Percentiles rank a stretch among this genome's conserved stretches.
These are phyloP conservation scores for Pseudovirgaria hyperparasitica DNA, from an alignment of 2,329 filamentous ascomycete species.

Conservation along the genomic window DNA sequence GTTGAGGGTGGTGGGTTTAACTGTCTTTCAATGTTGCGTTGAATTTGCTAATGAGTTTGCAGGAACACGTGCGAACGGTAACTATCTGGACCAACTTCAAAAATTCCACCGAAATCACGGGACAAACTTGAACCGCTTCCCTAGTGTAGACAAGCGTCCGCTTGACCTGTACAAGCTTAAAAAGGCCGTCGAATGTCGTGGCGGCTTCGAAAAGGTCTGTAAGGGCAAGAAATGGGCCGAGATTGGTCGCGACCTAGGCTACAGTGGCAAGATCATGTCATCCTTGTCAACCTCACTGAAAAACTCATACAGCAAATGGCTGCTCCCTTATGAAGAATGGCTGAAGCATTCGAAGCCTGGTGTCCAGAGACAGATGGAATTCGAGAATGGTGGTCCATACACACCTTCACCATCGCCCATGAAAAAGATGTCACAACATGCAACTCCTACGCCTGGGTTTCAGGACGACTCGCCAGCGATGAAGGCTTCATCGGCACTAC, in stretches of 20 bases:
- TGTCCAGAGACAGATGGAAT: slow-evolving; percentile 89
- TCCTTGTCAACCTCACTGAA: slow-evolving; percentile 94
- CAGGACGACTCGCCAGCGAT: slow-evolving; percentile 56
- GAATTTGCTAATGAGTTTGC: slow-evolving; percentile 5
- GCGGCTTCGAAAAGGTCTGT: slow-evolving; percentile 93
- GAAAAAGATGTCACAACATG: slow-evolving; percentile 37
- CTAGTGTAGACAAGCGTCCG: slow-evolving; percentile 94
- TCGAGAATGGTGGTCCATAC: slow-evolving; percentile 83
- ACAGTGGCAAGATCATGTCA: slow-evolving; percentile 99
- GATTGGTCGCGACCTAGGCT: slow-evolving; percentile 89
- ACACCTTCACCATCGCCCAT: slow-evolving; percentile 71
- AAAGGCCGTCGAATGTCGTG: slow-evolving; percentile 88
- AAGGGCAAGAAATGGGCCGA: slow-evolving; percentile 99
- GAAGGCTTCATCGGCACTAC: slow-evolving; percentile 42
- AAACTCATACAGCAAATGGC: slow-evolving; percentile 95
- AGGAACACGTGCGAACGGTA: slow-evolving; percentile 91
- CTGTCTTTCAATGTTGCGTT: slow-evolving; percentile 3
- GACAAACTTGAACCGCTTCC: slow-evolving; percentile 83
- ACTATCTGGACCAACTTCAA: slow-evolving; percentile 85
- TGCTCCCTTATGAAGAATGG: slow-evolving; percentile 94
- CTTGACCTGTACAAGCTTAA: slow-evolving; percentile 92
- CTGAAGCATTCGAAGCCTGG: slow-evolving; percentile 80
- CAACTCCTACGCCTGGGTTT: slow-evolving; percentile 37
- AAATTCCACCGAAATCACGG: slow-evolving; percentile 98
- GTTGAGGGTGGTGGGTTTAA: slow-evolving; percentile 82